A percentile compares a stretch with the other conserved stretches of the same genome.
These are phyloP conservation scores for Saturnispora sanitii DNA, from an alignment of 805 yeast genomes.

Conservation along the genomic window DNA sequence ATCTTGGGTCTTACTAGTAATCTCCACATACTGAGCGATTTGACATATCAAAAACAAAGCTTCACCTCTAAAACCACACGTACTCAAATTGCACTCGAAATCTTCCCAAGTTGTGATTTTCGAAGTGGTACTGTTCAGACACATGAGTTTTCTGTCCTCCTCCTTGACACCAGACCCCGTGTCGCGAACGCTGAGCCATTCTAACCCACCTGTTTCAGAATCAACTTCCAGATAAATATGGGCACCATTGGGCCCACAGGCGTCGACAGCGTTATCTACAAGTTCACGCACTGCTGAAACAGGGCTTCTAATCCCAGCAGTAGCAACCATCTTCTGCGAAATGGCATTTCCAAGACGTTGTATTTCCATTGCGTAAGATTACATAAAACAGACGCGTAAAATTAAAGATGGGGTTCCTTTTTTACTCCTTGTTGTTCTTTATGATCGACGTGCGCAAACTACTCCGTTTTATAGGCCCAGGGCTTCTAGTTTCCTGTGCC, in stretches of 20 bases:
- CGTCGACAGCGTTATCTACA: conserved; percentile 33
- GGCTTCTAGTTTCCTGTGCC: conserved; percentile 79
- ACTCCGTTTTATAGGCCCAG: conserved; percentile 72
- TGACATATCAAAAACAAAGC: conserved; percentile 33
- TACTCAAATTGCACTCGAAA: conserved; percentile 20
- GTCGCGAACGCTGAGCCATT: conserved; percentile 27
- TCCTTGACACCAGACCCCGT: conserved; percentile 31
- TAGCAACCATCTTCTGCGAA: conserved; percentile 17
- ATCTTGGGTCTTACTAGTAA: conserved; percentile 23
- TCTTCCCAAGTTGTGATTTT: conserved; percentile 28
- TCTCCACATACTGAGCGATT: conserved; percentile 23
- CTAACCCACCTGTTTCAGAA: conserved; percentile 28
- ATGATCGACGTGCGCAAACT: conserved; percentile 34
- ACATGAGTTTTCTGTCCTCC: conserved; percentile 27
- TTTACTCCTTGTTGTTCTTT: conserved; percentile 3
- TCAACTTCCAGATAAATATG: conserved; percentile 31
- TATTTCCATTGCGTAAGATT: conserved; percentile 15
- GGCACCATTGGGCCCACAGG: conserved; percentile 14
- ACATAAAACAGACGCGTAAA: conserved; percentile 2
- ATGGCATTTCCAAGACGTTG: conserved; percentile 17
- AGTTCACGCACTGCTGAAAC: conserved; percentile 31
- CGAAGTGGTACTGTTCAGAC: conserved; percentile 34
- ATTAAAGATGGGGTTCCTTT: background rate
- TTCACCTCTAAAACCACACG: conserved; percentile 44
- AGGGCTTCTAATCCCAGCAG: conserved; percentile 28